phyloP scores from a whole-genome alignment of 2,329 filamentous ascomycete genomes.

The Bipolaris zeicola region DNA sequence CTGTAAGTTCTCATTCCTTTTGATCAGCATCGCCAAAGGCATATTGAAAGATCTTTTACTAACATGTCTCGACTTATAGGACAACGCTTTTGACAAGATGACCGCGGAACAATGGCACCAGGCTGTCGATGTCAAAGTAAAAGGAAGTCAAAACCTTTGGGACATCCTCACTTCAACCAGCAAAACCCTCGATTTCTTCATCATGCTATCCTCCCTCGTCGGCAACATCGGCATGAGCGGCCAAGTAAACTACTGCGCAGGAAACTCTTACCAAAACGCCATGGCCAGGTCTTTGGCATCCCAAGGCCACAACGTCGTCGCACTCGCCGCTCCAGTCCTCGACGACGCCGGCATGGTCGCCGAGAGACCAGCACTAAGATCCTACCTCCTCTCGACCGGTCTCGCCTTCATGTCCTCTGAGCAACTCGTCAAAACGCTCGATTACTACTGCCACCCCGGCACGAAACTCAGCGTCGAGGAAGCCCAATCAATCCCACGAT shows the following conservation, averaged over 20 bases:
- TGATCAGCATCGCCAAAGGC: neutral
- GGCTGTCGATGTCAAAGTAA: slow-evolving; percentile 18
- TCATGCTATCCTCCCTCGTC: slow-evolving; percentile 43
- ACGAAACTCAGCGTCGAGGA: neutral
- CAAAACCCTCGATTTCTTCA: slow-evolving; percentile 45
- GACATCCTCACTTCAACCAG: too few relatives aligned
- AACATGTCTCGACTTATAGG: neutral
- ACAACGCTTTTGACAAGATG: slow-evolving; percentile 20
- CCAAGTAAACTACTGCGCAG: slow-evolving; percentile 33
- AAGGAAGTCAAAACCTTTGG: slow-evolving; percentile 31
- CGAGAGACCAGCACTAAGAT: slow-evolving; percentile 1
- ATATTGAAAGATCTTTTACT: neutral
- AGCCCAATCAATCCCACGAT: neutral
- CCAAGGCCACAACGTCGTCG: neutral
- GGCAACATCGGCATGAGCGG: slow-evolving; percentile 27
- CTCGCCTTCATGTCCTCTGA: neutral
- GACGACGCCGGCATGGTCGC: slow-evolving; percentile 34
- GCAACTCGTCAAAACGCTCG: neutral
- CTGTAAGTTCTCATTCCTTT: neutral
- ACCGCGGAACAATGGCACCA: slow-evolving; percentile 15
- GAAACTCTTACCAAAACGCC: slow-evolving; percentile 40
- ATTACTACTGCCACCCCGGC: neutral
- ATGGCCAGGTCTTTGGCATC: slow-evolving; percentile 32
- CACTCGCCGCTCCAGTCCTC: slow-evolving; percentile 33
- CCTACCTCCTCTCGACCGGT: neutral